Percentiles rank a stretch among this genome's conserved stretches.
Conservation (phyloP, 1,284 basidiomycete genomes). For the Ustilago loliicola region DNA sequence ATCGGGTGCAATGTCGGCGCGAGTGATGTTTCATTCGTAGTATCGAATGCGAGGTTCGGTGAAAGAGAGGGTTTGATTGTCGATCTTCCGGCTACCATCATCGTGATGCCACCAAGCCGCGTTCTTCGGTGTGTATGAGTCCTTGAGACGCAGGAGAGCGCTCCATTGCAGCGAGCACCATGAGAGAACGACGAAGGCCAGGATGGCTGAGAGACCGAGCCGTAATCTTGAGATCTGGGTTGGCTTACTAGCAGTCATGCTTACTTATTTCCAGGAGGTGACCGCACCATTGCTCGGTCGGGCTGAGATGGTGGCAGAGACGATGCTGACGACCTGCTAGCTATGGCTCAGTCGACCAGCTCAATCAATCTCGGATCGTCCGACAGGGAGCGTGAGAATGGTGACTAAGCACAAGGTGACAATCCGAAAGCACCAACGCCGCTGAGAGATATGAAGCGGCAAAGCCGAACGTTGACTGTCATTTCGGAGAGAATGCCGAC, state of each 20-base stretch:
- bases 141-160: slow-evolving; percentile 1
- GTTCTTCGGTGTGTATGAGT: neutral
- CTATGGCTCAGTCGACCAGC: neutral
- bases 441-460: neutral
- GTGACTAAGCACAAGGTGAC: neutral
- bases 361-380: too few species aligned
- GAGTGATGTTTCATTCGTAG: slow-evolving; percentile 45
- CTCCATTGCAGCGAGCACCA: slow-evolving; percentile 13
- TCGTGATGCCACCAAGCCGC: slow-evolving; percentile 2
- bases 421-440: neutral
- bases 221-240: neutral
- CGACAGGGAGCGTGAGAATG: neutral
- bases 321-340: slow-evolving; percentile 1
- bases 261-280: neutral
- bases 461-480: neutral
- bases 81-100: too few species aligned
- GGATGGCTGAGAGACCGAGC: neutral
- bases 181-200: neutral
- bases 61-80: neutral
- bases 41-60: slow-evolving; percentile 21
- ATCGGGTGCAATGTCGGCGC: slow-evolving; percentile 37
- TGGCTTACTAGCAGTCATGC: neutral
- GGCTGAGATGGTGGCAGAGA: neutral
- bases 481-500: neutral
- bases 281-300: neutral